Percentiles rank a stretch among this genome's conserved stretches.
Conservation (phyloP, 2,329 filamentous ascomycete species). For the Aphanocladium album region DNA sequence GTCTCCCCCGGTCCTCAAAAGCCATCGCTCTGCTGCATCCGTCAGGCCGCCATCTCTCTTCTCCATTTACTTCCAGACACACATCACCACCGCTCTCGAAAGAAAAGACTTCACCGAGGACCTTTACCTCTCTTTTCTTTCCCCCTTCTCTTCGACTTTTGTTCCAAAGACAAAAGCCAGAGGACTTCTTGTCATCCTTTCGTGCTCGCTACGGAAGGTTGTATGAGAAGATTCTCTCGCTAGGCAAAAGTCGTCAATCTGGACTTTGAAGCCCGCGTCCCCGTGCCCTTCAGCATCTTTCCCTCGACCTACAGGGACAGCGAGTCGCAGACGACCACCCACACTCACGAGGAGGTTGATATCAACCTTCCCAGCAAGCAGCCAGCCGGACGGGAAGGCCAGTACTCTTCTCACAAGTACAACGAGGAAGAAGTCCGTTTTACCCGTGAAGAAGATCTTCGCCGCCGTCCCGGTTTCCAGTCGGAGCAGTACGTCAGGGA, state of each 20-base stretch:
- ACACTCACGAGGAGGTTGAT: slow-evolving; percentile 84
- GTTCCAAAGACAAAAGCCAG: slow-evolving; percentile 58
- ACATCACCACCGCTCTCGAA: slow-evolving; percentile 21
- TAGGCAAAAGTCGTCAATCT: slow-evolving; percentile 84
- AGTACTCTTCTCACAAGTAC: slow-evolving; percentile 70
- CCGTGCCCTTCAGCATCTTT: slow-evolving; percentile 99
- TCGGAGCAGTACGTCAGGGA: slow-evolving; percentile 47
- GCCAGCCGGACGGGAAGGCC: slow-evolving; percentile 97
- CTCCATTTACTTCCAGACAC: slow-evolving; percentile 36
- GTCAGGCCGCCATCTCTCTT: slow-evolving; percentile 24
- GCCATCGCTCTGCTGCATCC: slow-evolving; percentile 29
- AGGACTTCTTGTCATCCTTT: slow-evolving; percentile 67
- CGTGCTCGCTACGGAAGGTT: slow-evolving; percentile 54
- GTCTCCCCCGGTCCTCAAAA: slow-evolving; percentile 34
- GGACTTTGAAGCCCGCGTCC: slow-evolving; percentile 99
- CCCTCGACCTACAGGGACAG: slow-evolving; percentile 85
- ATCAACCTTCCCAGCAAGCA: slow-evolving; percentile 64
- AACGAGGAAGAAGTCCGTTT: slow-evolving; percentile 81
- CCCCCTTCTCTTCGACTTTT: slow-evolving; percentile 42
- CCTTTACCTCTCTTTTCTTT: slow-evolving; percentile 27
- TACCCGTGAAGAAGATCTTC: slow-evolving; percentile 71
- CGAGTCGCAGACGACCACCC: slow-evolving; percentile 50
- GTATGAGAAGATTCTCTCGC: slow-evolving; percentile 63
- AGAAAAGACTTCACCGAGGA: slow-evolving; percentile 30
- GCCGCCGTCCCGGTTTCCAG: slow-evolving; percentile 65